phyloP scores from a whole-genome alignment of 495 filamentous ascomycete species.

The Platismatia glauca region DNA sequence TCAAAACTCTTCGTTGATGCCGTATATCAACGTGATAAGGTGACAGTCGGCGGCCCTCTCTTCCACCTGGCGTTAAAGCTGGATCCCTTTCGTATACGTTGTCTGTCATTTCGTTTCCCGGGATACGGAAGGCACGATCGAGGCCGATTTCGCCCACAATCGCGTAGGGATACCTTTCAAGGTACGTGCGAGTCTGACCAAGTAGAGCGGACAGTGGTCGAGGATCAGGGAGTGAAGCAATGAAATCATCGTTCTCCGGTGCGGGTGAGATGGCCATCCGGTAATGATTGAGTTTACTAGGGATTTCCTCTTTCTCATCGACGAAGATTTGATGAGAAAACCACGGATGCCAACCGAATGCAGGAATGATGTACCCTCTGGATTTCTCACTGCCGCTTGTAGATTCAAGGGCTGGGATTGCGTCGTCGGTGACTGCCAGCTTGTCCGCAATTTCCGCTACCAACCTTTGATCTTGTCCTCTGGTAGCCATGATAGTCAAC shows the following conservation, averaged over 20 bases:
- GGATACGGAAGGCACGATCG: conserved; percentile 78
- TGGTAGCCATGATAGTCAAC: conserved; percentile 84
- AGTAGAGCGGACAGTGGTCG: conserved; percentile 59
- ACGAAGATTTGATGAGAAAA: conserved; percentile 84
- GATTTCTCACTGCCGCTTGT: conserved; percentile 22
- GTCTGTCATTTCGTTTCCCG: conserved; percentile 48
- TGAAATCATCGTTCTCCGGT: conserved; percentile 47
- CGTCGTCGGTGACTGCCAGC: conserved; percentile 31
- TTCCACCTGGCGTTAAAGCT: conserved; percentile 64
- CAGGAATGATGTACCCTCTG: conserved; percentile 52
- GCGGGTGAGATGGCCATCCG: conserved; percentile 52
- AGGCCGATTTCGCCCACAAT: conserved; percentile 85
- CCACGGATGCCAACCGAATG: conserved; percentile 99
- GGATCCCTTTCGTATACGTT: conserved; percentile 45
- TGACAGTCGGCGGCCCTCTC: conserved; percentile 68
- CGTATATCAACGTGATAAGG: conserved; percentile 64
- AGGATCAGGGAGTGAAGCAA: conserved; percentile 61
- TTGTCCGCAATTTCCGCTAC: conserved; percentile 58
- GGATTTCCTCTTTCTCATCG: conserved; percentile 32
- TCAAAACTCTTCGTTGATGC: conserved; percentile 69
- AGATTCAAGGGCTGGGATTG: conserved; percentile 8
- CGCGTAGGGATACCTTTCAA: conserved; percentile 55
- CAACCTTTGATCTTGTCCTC: conserved; percentile 76
- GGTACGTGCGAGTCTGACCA: conserved; percentile 50
- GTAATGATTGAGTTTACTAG: conserved; percentile 63